Percentiles rank a stretch among this genome's conserved stretches.
Conservation (phyloP, 345 rosid genomes). For the Eucalyptus shirleyi region DNA sequence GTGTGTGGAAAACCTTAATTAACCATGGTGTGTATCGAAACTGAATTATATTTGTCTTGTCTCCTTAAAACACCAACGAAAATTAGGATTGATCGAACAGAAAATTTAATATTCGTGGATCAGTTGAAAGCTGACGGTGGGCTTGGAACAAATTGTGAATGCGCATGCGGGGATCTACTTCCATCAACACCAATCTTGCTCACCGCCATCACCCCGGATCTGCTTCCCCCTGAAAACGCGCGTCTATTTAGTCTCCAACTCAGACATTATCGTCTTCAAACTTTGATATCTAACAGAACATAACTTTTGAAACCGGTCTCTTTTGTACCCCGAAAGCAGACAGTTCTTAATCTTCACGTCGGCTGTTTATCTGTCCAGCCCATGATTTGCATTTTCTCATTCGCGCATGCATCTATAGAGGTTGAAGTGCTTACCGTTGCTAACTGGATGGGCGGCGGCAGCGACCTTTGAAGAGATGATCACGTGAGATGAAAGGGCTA, state of each 20-base stretch:
- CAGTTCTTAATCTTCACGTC: background rate
- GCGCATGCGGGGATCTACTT: no score
- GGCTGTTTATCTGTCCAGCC: background rate
- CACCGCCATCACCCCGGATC: background rate
- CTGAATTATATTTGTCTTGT: no score
- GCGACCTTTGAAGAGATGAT: background rate
- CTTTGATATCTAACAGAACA: background rate
- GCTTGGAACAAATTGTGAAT: no score
- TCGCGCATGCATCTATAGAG: background rate
- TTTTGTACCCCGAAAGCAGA: background rate
- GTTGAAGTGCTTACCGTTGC: background rate
- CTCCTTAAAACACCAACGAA: no score
- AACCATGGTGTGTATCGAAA: no score
- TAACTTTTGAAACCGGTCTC: background rate
- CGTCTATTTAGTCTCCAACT: background rate
- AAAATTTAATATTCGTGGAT: no score
- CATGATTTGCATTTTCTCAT: background rate
- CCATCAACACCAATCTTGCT: no score
- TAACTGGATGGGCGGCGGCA: accelerated
- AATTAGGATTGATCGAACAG: no score
- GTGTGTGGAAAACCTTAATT: no score
- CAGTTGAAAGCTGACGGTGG: no score
- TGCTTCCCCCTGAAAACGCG: background rate
- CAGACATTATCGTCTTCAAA: background rate
- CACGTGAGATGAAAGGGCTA: background rate